Base-by-base conservation (phyloP, 495 filamentous ascomycete genomes). In the Penicillium arizonense region DNA sequence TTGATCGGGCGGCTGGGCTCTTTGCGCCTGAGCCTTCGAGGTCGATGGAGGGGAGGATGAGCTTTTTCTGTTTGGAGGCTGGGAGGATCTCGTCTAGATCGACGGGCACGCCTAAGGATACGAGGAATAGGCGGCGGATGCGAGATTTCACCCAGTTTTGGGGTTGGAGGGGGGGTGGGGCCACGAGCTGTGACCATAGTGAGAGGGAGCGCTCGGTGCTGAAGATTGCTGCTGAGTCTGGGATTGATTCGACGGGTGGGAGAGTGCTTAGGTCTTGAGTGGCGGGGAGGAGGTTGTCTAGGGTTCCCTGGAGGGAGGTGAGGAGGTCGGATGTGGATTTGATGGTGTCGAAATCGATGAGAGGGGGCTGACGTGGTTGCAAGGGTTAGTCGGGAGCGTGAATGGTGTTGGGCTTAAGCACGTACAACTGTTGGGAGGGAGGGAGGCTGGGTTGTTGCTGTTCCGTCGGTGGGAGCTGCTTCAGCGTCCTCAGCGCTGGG, bases 131-230 rank as follows among this genome's bases (percentile, higher is more conserved):
- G 9, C 94, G 88, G 47, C 94, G 89, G 63, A 97, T 97, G 45
- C 93, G 91, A 43, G 90, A 96, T 50, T 95, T 90, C 53, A 96
- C 91, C 94, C 94, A 99, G 70, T 99, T 93, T 1, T 95, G 93
- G 1, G 94, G 95, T 65, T 96, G 91, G 24, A 97, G 82, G 3
- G 94, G 91, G 1, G 94, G 94, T 18, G 94, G 93, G 2, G 93
- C 92, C 14, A 95, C 88, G 28, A 99, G 85, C 72, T 99, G 95
- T 26, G 91, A 89, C 94, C 94, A 99, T 34, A 99, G 82, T 4
- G 95, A 96, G 56, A 87, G 82, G 57, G 88, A 93, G 46, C 84
- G 80, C 56, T 82, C 77, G 40, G 81, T 82, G 57, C 64, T 76
- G 59, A 79, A 79, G 53, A 77, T 76, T 51, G 75, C 73, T n/a